These are phyloP conservation scores for Rosa rugosa DNA, from an alignment of 306 rosid species.

Conservation along the genomic window DNA sequence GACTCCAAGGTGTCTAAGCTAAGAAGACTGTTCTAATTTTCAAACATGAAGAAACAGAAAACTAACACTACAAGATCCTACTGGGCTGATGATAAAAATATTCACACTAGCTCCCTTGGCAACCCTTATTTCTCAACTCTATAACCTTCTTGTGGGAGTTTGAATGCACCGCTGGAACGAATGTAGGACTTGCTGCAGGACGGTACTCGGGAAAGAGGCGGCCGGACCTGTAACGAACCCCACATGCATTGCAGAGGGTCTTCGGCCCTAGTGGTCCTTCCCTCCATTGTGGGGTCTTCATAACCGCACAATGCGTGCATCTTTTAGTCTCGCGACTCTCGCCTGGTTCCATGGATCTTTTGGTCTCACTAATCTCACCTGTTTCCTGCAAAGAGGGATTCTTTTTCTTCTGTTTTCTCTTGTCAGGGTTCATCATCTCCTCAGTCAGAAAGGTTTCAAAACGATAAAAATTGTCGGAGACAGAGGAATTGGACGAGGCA, in stretches of 20 bases:
- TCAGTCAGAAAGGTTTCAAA: constrained; percentile 21
- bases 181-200: constrained; percentile 83
- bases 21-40: constrained; percentile 35
- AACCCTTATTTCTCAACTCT: constrained; percentile 61
- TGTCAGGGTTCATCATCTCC: constrained; percentile 26
- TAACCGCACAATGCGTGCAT: constrained; percentile 74
- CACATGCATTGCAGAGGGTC: constrained; percentile 89
- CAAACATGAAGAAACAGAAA: constrained; percentile 33
- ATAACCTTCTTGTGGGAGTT: constrained; percentile 81
- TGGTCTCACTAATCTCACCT: constrained; percentile 4
- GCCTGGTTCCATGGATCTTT: constrained; percentile 10
- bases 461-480: constrained; percentile 21
- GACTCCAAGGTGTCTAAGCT: constrained; percentile 31
- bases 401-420: constrained; percentile 38
- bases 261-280: constrained; percentile 91
- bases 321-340: constrained; percentile 27
- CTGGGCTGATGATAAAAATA: constrained; percentile 31
- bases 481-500: constrained; percentile 20
- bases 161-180: constrained; percentile 60
- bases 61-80: constrained; percentile 30
- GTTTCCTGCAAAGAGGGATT: constrained; percentile 29
- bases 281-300: constrained; percentile 86
- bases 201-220: constrained; percentile 85
- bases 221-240: constrained; percentile 86
- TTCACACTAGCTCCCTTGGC: constrained; percentile 31